Base-by-base conservation (phyloP, 2,329 filamentous ascomycete genomes). In the Calonectria pseudoreteaudii region DNA sequence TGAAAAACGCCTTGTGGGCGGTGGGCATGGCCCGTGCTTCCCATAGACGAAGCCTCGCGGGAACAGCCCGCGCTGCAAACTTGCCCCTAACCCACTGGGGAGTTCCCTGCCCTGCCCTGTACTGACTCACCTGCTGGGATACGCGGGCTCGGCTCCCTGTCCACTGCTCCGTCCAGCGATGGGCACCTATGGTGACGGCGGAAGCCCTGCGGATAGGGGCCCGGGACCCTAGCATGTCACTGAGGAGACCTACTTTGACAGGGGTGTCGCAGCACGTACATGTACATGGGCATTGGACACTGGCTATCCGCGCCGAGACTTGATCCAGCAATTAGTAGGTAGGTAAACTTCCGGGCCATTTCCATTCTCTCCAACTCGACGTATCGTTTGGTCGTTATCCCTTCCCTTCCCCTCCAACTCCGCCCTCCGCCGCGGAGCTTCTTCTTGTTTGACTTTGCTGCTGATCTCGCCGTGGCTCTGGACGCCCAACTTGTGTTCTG, bases 281-380 rank as follows among this genome's bases (percentile, higher is more conserved):
- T 65, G 62, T 70, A 47, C 70, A 18, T 56, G 64, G 58, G 44
- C 58, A 49, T 28, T 50, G 49, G 20, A 70, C 38, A 60, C 41
- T 65, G 70, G 66, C 70, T 65, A 60, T 36, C 56, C 56, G 20
- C 34, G 56, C 56, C 36, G 56, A 36, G 56, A 60, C 34, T 41
- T 36, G 56, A 62, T 62, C 56, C 56, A 62, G 34, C 34, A 62
- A n/a, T 36, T 53, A 53, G 52, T 56, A 31, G 36, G 56, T 36
- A 62, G 50, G 56, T 62, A 69, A 73, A 53, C 67, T 73, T 68
- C 66, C 68, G 68, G 68, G 58, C 36, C 68, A 70, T 70, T 70
- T 56, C 68, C 66, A 69, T 73, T 58, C 60, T 69, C 66, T 68
- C 66, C 71, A 69, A 70, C 66, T 52, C 66, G 66, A 70, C 66